Evolutionary conservation across 495 filamentous ascomycete species (phyloP), one percentile per base, ranked within the genome.

Genomic region (Penicillium parvum): DNA sequence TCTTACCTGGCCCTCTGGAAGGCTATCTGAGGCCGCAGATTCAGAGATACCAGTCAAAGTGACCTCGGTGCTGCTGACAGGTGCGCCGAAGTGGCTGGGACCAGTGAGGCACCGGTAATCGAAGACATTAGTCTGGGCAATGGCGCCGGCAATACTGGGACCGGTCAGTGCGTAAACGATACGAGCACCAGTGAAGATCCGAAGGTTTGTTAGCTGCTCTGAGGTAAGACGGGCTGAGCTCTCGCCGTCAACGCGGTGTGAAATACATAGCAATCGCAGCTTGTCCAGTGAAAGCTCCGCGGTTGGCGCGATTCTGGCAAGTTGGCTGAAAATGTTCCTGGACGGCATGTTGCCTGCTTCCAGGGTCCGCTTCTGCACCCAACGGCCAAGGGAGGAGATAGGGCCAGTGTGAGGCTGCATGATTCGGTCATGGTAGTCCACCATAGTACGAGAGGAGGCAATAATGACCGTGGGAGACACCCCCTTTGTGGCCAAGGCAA

Each of bases 91-190:
- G 65, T 95, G 90, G 25, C 75, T 79, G 25, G 68, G 45, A 55
- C 77, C 53, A 12, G 45, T 11, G 36, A 75, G 66, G 12, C 81
- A 72, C 28, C 90, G 70, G 58, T 99, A 97, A 57, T 99, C 92
- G 52, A 87, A 91, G 22, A 89, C 73, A 45, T 84, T 79, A 8
- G 88, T 92, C 65, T 97, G 90, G 2, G 79, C 63, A 12, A 90
- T 79, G 1, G 92, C 86, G 16, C 92, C 92, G 4, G 90, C 91
- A 16, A 96, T 84, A 20, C 77, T 75, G 6, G 90, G 69, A 3
- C 86, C 82, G 32, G 89, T 86, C 20, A 97, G 72, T 1, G 88
- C 89, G 65, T 96, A 96, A 15, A 94, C 74, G 34, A 95, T 72
- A 23, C 89, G 80, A 7, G 89, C 83, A 8, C 84, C 79, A 6